phyloP scores from a whole-genome alignment of 257 asterid species.

The Salvia miltiorrhiza region DNA sequence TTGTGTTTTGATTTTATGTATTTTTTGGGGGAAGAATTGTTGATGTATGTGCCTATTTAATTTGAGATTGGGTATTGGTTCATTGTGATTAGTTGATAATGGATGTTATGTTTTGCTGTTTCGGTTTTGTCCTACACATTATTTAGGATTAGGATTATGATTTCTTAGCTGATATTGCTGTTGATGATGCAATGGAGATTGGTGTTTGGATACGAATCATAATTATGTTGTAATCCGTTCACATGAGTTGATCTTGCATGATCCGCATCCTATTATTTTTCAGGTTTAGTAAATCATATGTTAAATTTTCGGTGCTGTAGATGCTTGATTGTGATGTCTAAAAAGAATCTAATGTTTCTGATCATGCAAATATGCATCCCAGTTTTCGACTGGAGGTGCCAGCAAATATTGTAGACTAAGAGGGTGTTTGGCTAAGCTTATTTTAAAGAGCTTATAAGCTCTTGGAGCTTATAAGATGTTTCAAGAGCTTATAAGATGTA shows the following conservation, averaged over 20 bases:
- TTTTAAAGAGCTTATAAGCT: no score
- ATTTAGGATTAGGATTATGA: not conserved
- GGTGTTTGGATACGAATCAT: slow-evolving; percentile 7
- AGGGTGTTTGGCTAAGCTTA: no score
- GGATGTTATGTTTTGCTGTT: not conserved
- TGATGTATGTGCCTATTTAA: not conserved
- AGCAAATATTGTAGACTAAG: not conserved
- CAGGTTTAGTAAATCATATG: not conserved
- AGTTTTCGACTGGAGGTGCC: slow-evolving; percentile 1
- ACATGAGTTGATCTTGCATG: not conserved
- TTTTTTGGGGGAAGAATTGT: not conserved
- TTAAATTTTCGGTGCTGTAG: not conserved
- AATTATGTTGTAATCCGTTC: not conserved
- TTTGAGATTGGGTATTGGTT: not conserved
- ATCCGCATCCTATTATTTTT: not conserved
- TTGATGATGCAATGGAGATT: not conserved
- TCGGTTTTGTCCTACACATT: not conserved
- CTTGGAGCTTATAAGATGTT: no score
- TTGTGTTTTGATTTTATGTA: not conserved
- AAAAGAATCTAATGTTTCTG: not conserved
- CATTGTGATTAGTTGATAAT: not conserved
- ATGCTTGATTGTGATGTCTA: not conserved
- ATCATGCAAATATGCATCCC: not conserved
- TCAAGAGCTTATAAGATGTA: no score
- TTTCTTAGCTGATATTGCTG: not conserved